Conservation (phyloP, 78 protist species). For the Planoprotostelium fungivorum region DNA sequence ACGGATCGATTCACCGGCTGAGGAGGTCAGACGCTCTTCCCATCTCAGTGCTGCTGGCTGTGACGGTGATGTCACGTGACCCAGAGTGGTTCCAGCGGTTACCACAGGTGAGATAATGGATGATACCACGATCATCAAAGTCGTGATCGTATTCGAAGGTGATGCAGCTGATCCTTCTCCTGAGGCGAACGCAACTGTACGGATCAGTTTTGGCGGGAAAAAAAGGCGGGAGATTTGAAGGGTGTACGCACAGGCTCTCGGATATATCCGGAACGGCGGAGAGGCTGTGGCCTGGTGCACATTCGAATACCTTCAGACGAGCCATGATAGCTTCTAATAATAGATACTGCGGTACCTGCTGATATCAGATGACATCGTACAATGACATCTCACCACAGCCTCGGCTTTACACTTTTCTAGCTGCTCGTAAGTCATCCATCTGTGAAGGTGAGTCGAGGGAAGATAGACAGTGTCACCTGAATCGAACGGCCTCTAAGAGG, state of each 20-base stretch:
- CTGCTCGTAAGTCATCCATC: constrained; percentile 8
- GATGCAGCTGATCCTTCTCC: constrained; percentile 44
- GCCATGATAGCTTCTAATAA: constrained; percentile 58
- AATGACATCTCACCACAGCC: constrained; percentile 5
- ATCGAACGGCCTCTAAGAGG: not conserved
- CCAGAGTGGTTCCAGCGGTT: constrained; percentile 29
- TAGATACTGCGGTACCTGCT: constrained; percentile 48
- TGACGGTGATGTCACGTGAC: constrained; percentile 29
- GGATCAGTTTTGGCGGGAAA: not conserved
- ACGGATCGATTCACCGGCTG: not conserved
- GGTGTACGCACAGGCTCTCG: constrained; percentile 9
- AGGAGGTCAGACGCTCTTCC: constrained; percentile 5
- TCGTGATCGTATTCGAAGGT: constrained; percentile 45
- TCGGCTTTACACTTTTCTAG: constrained; percentile 10
- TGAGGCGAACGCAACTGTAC: constrained; percentile 10
- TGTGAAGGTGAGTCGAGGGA: not conserved
- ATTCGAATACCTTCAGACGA: constrained; percentile 39
- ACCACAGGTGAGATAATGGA: constrained; percentile 57
- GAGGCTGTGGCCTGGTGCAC: not conserved
- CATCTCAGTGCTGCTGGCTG: constrained; percentile 18
- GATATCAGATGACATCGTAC: constrained; percentile 7
- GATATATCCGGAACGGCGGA: not conserved
- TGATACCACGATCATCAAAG: constrained; percentile 50
- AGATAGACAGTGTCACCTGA: not conserved
- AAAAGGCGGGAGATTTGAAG: not conserved